A percentile compares a stretch with the other conserved stretches of the same genome.
Evolutionary conservation across 1,284 basidiomycete species (phyloP).

Genomic region (Marasmius oreades): DNA sequence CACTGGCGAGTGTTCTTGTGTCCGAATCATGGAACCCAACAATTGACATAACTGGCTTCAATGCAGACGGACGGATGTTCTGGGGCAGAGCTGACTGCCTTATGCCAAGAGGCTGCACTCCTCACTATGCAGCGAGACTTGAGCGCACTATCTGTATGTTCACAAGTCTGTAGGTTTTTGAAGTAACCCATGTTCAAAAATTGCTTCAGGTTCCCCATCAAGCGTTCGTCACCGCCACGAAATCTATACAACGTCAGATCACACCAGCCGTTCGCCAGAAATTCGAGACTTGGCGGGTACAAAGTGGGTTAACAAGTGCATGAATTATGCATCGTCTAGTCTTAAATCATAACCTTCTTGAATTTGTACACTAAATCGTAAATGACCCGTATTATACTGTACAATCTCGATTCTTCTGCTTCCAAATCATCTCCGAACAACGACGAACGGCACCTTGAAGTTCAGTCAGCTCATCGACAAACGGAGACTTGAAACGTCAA

Average conservation of each 20-base stretch:
- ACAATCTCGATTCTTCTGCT: background rate
- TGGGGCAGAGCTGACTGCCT: conserved; percentile 88
- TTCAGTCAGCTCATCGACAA: background rate
- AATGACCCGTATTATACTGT: background rate
- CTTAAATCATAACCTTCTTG: background rate
- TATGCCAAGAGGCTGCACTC: conserved; percentile 97
- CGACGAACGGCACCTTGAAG: conserved; percentile 66
- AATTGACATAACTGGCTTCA: conserved; percentile 1
- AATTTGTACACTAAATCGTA: background rate
- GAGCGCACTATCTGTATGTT: conserved; percentile 67
- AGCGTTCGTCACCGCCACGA: conserved; percentile 79
- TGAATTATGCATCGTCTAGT: background rate
- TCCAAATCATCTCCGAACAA: conserved; percentile 42
- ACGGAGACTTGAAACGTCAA: background rate
- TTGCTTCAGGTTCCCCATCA: conserved; percentile 61
- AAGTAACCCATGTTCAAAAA: background rate
- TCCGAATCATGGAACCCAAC: background rate
- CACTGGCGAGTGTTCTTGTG: conserved; percentile 58
- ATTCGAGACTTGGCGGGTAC: conserved; percentile 63
- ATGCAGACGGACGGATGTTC: conserved; percentile 89
- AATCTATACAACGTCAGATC: conserved; percentile 76
- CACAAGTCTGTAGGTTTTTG: background rate
- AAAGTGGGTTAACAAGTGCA: conserved; percentile 26
- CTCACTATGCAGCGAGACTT: conserved; percentile 87
- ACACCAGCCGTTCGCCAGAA: conserved; percentile 76